Conservation (phyloP, 1,284 basidiomycete species). For the Abortiporus biennis region DNA sequence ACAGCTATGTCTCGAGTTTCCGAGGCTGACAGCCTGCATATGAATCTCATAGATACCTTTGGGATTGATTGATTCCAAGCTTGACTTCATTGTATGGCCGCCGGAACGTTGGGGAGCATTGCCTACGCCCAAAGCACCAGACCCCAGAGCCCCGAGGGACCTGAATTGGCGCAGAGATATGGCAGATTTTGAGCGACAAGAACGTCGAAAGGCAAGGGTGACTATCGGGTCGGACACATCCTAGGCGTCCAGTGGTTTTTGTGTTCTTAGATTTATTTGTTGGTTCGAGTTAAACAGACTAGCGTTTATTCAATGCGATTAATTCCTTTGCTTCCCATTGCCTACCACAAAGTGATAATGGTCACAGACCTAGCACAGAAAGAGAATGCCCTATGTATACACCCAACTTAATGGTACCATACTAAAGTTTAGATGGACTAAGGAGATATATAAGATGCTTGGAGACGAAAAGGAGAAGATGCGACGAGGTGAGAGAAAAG, state of each 20-base stretch:
- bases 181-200: conserved; percentile 39
- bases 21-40: not conserved
- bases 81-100: conserved; percentile 60
- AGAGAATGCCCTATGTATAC: conserved; percentile 6
- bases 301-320: not conserved
- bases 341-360: no score
- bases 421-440: conserved; percentile 3
- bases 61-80: conserved; percentile 55
- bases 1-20: not conserved
- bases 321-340: no score
- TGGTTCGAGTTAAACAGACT: not conserved
- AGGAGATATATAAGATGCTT: not conserved
- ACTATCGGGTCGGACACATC: conserved; percentile 13
- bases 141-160: conserved; percentile 23
- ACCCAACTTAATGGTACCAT: conserved; percentile 5
- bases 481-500: conserved; percentile 9
- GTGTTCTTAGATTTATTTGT: no score
- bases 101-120: conserved; percentile 43
- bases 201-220: conserved; percentile 38
- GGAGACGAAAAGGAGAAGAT: conserved; percentile 1
- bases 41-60: conserved; percentile 50
- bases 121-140: conserved; percentile 20
- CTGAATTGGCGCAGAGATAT: conserved; percentile 38
- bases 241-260: not conserved
- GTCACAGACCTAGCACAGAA: no score